A percentile compares a stretch with the other conserved stretches of the same genome.
phyloP scores from a whole-genome alignment of 139 green algal species.

The Pedinophyceae sp. region DNA sequence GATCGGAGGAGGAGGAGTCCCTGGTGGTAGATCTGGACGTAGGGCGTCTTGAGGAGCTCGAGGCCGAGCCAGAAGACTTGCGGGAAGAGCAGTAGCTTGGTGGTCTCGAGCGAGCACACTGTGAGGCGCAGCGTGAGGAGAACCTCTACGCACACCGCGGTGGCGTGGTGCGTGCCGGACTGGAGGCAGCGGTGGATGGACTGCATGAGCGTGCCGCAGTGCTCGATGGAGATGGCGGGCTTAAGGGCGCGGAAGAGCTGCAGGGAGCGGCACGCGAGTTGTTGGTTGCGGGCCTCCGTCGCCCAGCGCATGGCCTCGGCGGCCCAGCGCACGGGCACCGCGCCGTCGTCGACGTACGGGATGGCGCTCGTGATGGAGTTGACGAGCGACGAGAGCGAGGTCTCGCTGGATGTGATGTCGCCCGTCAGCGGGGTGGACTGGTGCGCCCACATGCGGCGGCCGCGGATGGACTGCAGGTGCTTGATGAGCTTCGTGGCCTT shows the following conservation, averaged over 20 bases:
- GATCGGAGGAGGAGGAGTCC: constrained; percentile 46
- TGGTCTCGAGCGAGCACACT: constrained; percentile 26
- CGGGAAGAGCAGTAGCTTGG: constrained; percentile 63
- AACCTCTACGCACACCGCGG: constrained; percentile 21
- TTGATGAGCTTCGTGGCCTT: constrained; percentile 40
- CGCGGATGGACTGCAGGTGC: constrained; percentile 58
- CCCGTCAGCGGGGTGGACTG: constrained; percentile 33
- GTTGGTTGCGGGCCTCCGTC: constrained; percentile 32
- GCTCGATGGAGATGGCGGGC: constrained; percentile 37
- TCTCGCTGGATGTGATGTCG: constrained; percentile 16
- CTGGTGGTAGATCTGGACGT: constrained; percentile 51
- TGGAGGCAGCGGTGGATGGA: constrained; percentile 58
- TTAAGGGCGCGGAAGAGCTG: constrained; percentile 53
- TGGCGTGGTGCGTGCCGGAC: constrained; percentile 3
- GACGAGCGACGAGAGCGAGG: constrained; percentile 26
- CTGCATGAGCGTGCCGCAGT: constrained; percentile 44
- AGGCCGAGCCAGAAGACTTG: constrained; percentile 44
- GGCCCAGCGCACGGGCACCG: constrained; percentile 38
- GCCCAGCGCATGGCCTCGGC: constrained; percentile 64
- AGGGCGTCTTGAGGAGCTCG: constrained; percentile 46
- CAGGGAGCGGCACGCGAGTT: constrained; percentile 45
- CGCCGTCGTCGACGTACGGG: not conserved
- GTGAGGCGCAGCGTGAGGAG: constrained; percentile 28
- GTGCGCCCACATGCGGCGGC: constrained; percentile 48
- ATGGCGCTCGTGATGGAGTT: constrained; percentile 1